phyloP scores from a whole-genome alignment of 2,329 filamentous ascomycete species.

The Trichoderma koningiopsis region DNA sequence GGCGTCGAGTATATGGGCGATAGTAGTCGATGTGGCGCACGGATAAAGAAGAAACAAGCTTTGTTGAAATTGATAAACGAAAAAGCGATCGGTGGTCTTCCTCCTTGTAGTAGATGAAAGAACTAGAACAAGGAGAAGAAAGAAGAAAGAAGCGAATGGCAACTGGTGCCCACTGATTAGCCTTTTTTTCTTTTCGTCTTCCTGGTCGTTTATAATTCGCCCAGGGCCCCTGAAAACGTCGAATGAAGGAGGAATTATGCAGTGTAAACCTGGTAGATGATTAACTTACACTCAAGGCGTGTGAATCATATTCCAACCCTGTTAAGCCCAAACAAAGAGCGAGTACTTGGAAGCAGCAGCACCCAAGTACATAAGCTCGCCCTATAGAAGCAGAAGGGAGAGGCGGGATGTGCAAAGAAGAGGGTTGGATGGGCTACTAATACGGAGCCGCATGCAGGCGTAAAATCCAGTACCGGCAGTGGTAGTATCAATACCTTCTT shows the following conservation, averaged over 20 bases:
- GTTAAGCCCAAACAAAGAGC: slow-evolving; percentile 4
- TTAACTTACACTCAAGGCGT: slow-evolving; percentile 21
- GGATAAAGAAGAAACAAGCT: not conserved
- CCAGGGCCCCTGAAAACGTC: not conserved
- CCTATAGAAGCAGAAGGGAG: slow-evolving; percentile 11
- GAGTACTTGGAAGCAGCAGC: slow-evolving; percentile 19
- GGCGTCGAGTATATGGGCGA: not conserved
- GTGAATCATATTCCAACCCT: slow-evolving; percentile 17
- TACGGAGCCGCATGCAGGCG: slow-evolving; percentile 17
- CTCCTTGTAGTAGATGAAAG: not conserved
- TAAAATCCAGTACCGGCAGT: slow-evolving; percentile 6
- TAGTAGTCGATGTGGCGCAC: not conserved
- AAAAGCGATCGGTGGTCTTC: slow-evolving; percentile 22
- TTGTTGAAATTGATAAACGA: not conserved
- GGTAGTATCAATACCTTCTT: not conserved
- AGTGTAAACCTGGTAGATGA: slow-evolving; percentile 5
- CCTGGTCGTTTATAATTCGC: not conserved
- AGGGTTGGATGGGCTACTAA: slow-evolving; percentile 22
- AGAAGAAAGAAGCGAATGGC: slow-evolving; percentile 15
- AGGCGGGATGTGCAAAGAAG: not conserved
- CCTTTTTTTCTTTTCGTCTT: not conserved
- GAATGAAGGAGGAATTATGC: not conserved
- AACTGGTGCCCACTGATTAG: slow-evolving; percentile 19
- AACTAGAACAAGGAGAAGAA: not conserved
- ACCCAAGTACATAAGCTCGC: slow-evolving; percentile 15